Base-by-base conservation (phyloP, 345 rosid genomes). In the Lumnitzera racemosa region DNA sequence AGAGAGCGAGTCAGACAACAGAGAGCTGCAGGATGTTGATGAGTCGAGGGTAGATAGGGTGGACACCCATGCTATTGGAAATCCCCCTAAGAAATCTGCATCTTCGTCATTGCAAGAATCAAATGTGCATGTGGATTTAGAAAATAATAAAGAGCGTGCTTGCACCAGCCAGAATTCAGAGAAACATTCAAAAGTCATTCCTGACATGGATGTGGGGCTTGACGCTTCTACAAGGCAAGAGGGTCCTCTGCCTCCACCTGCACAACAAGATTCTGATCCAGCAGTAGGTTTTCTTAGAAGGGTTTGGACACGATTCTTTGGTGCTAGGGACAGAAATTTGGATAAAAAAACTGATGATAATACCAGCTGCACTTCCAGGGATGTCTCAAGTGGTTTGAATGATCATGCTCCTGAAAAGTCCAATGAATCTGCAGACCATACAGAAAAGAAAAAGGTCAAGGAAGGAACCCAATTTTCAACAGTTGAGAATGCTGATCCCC, bases 271-370 rank as follows among this genome's bases (percentile, higher is more conserved):
- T 59, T 70, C 91, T 56, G 16, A 53, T 24, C 57, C 76, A 67
- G 72, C 74, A 56, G 69, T 67, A 52, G 74, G 54, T 5, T 46
- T 82, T 66, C 51, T 81, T 51, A 78, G 70, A 57, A 82, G 66
- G 68, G 46, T 79, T 20, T 66, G 82, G 83, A 71, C 41, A 61
- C 62, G 59, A 59, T 85, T 81, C 83, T 85, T 65, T 72, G 85
- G 80, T 10, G 55, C 70, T 24, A 55, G 47, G 15, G 59, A 67
- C 57, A 64, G 47, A 11, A 29, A 17, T 66, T 62, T 72, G 56
- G 63, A 63, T 27, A 63, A 47, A 48, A 66, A 70, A 64, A 24
- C 59, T 67, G 46, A 51, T 53, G 66, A 58, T 41, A 24, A 60
- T 61, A 58, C 65, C 52, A 54, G 58, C 60, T 52, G 7, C 55